phyloP scores from a whole-genome alignment of 208 protist species.

The Novymonas esmeraldas region DNA sequence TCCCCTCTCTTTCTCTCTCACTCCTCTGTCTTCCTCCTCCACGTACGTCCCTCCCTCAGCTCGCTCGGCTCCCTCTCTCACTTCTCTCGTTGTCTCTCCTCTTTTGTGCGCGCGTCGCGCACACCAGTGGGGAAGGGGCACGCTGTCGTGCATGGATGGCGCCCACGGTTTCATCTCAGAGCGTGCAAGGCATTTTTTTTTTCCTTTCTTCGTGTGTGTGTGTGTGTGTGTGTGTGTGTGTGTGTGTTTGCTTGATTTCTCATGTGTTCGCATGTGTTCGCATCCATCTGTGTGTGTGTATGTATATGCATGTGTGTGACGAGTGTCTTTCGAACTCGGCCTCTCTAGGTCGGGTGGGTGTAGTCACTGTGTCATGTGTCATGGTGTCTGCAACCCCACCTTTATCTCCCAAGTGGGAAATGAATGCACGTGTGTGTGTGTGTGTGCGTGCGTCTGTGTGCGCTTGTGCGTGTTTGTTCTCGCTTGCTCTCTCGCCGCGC shows the following conservation, averaged over 20 bases:
- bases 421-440: not conserved
- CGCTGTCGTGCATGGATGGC: not conserved
- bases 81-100: not conserved
- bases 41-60: not conserved
- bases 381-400: no score
- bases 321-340: no score
- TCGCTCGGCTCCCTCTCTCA: not conserved
- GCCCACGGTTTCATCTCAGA: not conserved
- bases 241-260: no score
- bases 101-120: not conserved
- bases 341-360: no score
- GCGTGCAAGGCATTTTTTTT: not conserved
- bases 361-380: no score
- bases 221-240: constrained; percentile 1
- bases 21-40: not conserved
- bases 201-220: not conserved
- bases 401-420: no score
- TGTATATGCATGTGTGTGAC: not conserved
- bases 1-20: not conserved
- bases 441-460: not conserved
- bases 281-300: not conserved
- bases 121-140: no score
- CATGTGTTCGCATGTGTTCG: no score
- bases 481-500: not conserved
- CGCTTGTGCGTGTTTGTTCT: not conserved